Percentiles rank a stretch among this genome's conserved stretches.
phyloP scores from a whole-genome alignment of 2,329 filamentous ascomycete genomes.

The Alternaria metachromatica region DNA sequence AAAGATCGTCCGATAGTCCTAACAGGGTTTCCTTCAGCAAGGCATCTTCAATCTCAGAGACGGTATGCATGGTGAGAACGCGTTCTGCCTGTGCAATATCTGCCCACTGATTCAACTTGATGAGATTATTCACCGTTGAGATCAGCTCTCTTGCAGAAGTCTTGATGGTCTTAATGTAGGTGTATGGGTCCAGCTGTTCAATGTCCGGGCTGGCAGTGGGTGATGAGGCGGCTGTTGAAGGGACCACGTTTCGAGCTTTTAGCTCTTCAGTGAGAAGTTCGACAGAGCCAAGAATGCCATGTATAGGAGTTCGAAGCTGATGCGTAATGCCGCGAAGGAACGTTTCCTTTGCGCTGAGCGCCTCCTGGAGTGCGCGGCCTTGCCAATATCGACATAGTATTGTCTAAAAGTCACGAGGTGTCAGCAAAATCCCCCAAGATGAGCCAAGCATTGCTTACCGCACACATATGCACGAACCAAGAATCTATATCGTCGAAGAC shows the following conservation, averaged over 20 bases:
- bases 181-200: constrained; percentile 26
- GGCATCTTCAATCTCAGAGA: constrained; percentile 42
- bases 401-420: background rate
- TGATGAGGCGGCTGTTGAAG: constrained; percentile 11
- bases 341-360: constrained; percentile 52
- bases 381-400: constrained; percentile 52
- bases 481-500: constrained; percentile 58
- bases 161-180: constrained; percentile 48
- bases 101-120: constrained; percentile 53
- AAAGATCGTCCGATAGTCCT: constrained; percentile 38
- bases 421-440: background rate
- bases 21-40: constrained; percentile 39
- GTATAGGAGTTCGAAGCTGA: constrained; percentile 57
- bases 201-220: constrained; percentile 18
- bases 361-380: constrained; percentile 49
- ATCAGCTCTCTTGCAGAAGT: constrained; percentile 53
- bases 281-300: constrained; percentile 54
- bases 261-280: constrained; percentile 55
- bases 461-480: constrained; percentile 55
- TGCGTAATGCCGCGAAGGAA: constrained; percentile 57
- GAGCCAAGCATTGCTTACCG: constrained; percentile 14
- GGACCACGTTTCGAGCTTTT: constrained; percentile 26
- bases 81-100: constrained; percentile 35
- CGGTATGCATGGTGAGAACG: constrained; percentile 32
- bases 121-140: constrained; percentile 55